phyloP scores from a whole-genome alignment of 2,329 filamentous ascomycete genomes.

The Ceratocystis cubensis region DNA sequence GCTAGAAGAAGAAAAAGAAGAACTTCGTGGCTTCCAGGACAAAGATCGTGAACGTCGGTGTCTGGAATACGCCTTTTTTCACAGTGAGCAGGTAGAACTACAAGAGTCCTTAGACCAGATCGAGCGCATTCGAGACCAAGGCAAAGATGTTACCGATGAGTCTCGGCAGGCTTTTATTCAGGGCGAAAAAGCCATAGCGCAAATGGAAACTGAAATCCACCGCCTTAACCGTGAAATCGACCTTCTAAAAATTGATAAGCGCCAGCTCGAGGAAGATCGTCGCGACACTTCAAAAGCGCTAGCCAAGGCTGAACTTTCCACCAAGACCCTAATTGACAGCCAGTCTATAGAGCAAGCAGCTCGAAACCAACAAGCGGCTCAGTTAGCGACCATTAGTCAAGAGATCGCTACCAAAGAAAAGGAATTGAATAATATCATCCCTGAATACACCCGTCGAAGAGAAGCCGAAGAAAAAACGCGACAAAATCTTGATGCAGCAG shows the following conservation, averaged over 20 bases:
- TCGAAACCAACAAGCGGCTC: conserved; percentile 55
- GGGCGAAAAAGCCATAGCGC: conserved; percentile 65
- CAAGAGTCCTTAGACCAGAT: conserved; percentile 67
- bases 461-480: conserved; percentile 59
- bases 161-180: conserved; percentile 64
- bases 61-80: conserved; percentile 87
- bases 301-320: conserved; percentile 75
- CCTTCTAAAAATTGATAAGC: conserved; percentile 69
- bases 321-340: conserved; percentile 71
- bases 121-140: conserved; percentile 67
- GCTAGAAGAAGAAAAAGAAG: conserved; percentile 93
- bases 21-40: conserved; percentile 84
- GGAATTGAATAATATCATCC: conserved; percentile 62
- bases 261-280: conserved; percentile 79
- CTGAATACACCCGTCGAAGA: conserved; percentile 62
- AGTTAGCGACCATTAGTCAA: conserved; percentile 57
- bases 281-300: conserved; percentile 65
- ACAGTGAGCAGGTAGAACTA: conserved; percentile 73
- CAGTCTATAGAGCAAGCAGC: conserved; percentile 66
- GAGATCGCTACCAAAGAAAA: conserved; percentile 65
- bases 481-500: conserved; percentile 60
- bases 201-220: conserved; percentile 66
- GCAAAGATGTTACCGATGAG: conserved; percentile 72
- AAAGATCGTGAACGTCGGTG: conserved; percentile 87
- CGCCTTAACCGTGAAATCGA: conserved; percentile 72